Base-by-base conservation (phyloP, 2,329 filamentous ascomycete genomes). In the Bipolaris zeicola region DNA sequence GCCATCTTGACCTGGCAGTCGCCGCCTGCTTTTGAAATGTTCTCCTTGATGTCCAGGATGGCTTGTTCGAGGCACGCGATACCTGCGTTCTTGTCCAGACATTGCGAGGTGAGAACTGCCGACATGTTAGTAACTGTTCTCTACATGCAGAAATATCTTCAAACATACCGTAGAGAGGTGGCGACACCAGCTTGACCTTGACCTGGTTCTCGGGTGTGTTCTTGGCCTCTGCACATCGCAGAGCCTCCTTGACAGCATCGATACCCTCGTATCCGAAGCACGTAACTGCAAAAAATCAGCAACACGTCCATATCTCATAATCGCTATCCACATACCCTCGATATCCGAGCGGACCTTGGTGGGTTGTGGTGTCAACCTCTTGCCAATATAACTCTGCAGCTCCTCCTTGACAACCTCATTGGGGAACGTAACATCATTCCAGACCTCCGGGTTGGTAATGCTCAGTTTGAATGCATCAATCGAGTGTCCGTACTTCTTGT, bases 401-500 rank as follows among this genome's bases (percentile, higher is more conserved):
- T 99, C 95, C 61, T 95, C 89, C 74, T 89, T 89, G 72, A 96
- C 91, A 31, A 89, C 83, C 41, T 94, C 87, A 80, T 83, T 96
- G 64, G 93, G 88, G 82, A 99, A 99, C 50, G 85, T 85, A 68
- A 96, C 90, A 66, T 96, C 94, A 69, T 90, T 89, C 95, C 95
- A 99, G 51, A 98, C 92, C 66, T 96, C 92, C 52, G 93, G 89
- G 82, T 98, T 98, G 61, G 95, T 98, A 82, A 99, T 99, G 66
- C 92, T 96, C 61, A 98, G 89, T 85, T 98, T 99, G 85, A 99
- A 99, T 10, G 96, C 95, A 76, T 99, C 95, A 65, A 98, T 91
- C 11, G 94, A 88, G 79, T 98, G 94, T 50, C 95, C 95, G 76
- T 92, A 99, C 82, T 94, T 96, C 83, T 92, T 93, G 87, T 97